Evolutionary conservation across 495 filamentous ascomycete species (phyloP).

Genomic region (Penicillium bialowiezense): DNA sequence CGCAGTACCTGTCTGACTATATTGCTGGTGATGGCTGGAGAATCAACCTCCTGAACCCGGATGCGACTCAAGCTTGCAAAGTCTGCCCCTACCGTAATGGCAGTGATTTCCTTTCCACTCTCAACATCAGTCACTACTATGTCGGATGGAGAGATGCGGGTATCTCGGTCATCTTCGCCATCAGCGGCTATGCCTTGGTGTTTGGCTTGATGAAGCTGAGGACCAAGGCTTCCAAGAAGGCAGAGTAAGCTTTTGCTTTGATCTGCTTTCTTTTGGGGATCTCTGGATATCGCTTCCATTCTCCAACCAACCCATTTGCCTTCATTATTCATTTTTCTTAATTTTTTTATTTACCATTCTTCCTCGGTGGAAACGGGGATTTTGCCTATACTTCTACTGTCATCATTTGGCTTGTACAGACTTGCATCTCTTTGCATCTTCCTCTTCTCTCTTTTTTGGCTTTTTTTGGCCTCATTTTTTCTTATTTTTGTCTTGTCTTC

Average conservation of each 20-base stretch:
- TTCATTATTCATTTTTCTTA: no score
- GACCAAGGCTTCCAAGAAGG: constrained; percentile 43
- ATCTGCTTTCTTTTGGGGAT: background rate
- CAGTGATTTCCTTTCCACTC: constrained; percentile 36
- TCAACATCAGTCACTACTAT: constrained; percentile 41
- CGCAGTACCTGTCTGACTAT: constrained; percentile 53
- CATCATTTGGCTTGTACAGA: background rate
- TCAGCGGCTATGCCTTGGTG: constrained; percentile 47
- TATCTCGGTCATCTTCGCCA: constrained; percentile 44
- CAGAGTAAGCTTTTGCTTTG: constrained; percentile 17
- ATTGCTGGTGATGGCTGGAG: constrained; percentile 46
- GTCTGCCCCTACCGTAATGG: constrained; percentile 53
- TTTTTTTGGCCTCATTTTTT: no score
- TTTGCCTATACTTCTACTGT: no score
- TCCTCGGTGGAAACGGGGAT: no score
- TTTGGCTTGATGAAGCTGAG: constrained; percentile 47
- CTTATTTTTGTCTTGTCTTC: no score
- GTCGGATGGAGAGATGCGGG: constrained; percentile 43
- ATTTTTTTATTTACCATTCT: no score
- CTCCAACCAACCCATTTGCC: no score
- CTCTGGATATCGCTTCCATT: no score
- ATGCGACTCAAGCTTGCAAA: constrained; percentile 49
- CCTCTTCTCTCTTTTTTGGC: no score
- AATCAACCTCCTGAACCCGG: constrained; percentile 48
- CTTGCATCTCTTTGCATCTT: no score